Evolutionary conservation across 176 grass and related monocot species (phyloP), one percentile per base, ranked within the genome.

Genomic region (Lolium perenne): DNA sequence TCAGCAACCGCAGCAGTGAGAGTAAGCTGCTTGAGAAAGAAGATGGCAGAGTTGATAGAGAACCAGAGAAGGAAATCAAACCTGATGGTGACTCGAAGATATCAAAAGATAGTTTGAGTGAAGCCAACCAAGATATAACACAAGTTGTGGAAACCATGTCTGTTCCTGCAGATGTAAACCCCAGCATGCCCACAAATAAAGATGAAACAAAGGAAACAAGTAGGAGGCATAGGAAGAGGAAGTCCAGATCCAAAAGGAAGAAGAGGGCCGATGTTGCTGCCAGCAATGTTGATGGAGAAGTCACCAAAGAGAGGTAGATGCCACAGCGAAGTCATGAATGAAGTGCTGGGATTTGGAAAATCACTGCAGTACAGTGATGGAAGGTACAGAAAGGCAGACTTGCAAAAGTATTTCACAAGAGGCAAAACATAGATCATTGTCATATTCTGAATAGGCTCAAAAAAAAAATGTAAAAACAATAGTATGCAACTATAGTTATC

Each of bases 11-110:
- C 67, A 87, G 25, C 76, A 90, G 74, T 77, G 81, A 83, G 13
- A 93, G 74, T 83, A 91, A 90, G 55, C 54, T 82, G 48, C 76
- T 88, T 82, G 93, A 91, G 78, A 88, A 65, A 46, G 84, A 84
- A 80, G 81, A 81, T 25, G 7, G 9, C 9, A 85, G 86, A 85
- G 61, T 43, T 69, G 43, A 53, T 23, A 73, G 41, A 75, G 82
- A 82, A 76, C 32, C 83, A 53, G 50, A 71, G 56, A 87, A 86
- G 73, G 80, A 92, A 87, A 81, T 61, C 50, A 83, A 53, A 72
- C 85, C 66, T 84, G 87, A 89, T 62, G 54, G 61, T n/a, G 26
- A 92, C 11, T 21, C 71, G 21, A 77, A 84, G 55, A 79, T 50
- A 43, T 71, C 86, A 22, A 75, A 76, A 81, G 61, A 77, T 40